Percentiles rank a stretch among this genome's conserved stretches.
These are phyloP conservation scores for Talaromyces sp. DNA, from an alignment of 2,329 filamentous ascomycete species.

Conservation along the genomic window DNA sequence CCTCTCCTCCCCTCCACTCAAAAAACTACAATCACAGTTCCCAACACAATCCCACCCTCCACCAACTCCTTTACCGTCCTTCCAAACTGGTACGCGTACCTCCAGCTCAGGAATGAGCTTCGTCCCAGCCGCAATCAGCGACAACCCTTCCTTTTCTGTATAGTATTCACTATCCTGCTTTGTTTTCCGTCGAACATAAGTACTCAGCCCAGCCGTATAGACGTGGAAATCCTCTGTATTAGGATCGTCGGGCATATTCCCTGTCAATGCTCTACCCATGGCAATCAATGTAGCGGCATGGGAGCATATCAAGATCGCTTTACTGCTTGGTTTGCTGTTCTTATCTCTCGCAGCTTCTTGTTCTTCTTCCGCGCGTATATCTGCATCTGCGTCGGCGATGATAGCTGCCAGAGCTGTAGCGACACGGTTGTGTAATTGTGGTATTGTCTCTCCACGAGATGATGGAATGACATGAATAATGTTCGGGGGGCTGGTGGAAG, in stretches of 20 bases:
- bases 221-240: constrained; percentile 77
- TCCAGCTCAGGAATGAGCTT: constrained; percentile 22
- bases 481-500: constrained; percentile 47
- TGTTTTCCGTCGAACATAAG: constrained; percentile 54
- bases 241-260: constrained; percentile 66
- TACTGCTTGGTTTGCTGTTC: constrained; percentile 42
- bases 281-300: constrained; percentile 90
- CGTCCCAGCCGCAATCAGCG: constrained; percentile 30
- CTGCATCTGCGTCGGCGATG: constrained; percentile 66
- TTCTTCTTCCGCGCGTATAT: constrained; percentile 38
- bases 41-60: constrained; percentile 76
- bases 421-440: constrained; percentile 74
- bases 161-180: not conserved
- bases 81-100: constrained; percentile 49
- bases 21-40: constrained; percentile 82
- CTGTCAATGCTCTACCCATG: constrained; percentile 77
- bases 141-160: constrained; percentile 18
- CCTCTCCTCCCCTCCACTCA: constrained; percentile 75
- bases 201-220: constrained; percentile 77
- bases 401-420: constrained; percentile 67
- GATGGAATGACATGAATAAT: constrained; percentile 64
- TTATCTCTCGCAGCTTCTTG: constrained; percentile 25
- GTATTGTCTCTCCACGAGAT: constrained; percentile 72
- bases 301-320: constrained; percentile 72
- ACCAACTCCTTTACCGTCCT: constrained; percentile 57